phyloP scores from a whole-genome alignment of 805 yeast genomes.

The Barnettozyma pratensis region DNA sequence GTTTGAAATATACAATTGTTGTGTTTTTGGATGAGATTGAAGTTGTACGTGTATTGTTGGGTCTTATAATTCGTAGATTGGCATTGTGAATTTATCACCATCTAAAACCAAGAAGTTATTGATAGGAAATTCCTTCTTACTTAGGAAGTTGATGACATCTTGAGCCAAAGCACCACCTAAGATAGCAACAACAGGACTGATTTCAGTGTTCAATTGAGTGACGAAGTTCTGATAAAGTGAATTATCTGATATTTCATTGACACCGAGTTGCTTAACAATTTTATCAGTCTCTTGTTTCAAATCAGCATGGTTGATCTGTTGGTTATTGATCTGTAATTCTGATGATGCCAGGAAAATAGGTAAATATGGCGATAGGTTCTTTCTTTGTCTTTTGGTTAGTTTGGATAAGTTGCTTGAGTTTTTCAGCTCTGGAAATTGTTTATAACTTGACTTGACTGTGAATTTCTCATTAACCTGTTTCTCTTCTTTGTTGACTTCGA shows the following conservation, averaged over 20 bases:
- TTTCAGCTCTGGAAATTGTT: constrained; percentile 32
- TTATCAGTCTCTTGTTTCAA: constrained; percentile 27
- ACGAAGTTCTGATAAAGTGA: constrained; percentile 37
- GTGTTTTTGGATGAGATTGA: too few relatives aligned
- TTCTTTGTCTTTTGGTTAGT: constrained; percentile 36
- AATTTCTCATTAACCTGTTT: constrained; percentile 33
- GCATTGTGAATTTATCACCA: constrained; percentile 67
- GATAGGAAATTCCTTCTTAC: constrained; percentile 72
- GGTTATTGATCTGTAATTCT: constrained; percentile 30
- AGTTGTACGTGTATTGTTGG: background rate
- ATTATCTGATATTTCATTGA: constrained; percentile 33
- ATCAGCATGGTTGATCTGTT: constrained; percentile 20
- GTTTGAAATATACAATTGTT: too few relatives aligned
- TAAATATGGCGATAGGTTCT: constrained; percentile 47
- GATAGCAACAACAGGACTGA: constrained; percentile 80
- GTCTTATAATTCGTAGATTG: constrained; percentile 52
- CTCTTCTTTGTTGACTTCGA: constrained; percentile 28
- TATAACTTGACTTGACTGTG: constrained; percentile 33
- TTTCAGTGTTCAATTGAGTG: constrained; percentile 53
- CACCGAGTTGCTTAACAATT: constrained; percentile 35
- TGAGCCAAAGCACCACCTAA: constrained; percentile 89
- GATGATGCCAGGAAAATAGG: constrained; percentile 59
- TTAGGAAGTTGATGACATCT: constrained; percentile 78
- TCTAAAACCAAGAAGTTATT: constrained; percentile 79
- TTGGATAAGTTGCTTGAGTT: constrained; percentile 20